Conservation (phyloP, 345 rosid species). For the Gossypium australe region DNA sequence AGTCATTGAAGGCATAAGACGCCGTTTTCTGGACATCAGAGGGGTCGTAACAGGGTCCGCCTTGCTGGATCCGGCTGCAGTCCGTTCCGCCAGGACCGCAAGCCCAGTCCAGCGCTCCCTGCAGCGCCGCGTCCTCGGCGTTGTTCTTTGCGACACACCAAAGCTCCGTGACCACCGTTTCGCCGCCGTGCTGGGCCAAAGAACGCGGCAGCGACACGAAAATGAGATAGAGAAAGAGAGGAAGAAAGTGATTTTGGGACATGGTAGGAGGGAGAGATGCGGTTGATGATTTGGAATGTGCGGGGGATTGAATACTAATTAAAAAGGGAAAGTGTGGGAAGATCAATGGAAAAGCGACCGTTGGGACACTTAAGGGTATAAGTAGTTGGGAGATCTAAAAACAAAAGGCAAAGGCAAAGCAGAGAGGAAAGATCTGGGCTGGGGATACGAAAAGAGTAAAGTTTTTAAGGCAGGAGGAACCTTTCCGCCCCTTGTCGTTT, state of each 20-base stretch:
- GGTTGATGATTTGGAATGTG: no score
- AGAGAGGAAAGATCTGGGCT: neutral
- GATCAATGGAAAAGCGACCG: neutral
- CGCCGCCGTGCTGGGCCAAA: slow-evolving; percentile 21
- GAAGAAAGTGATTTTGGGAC: slow-evolving; percentile 1
- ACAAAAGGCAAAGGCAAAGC: neutral
- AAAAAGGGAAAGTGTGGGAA: neutral
- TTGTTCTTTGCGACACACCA: slow-evolving; percentile 95
- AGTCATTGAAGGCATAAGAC: slow-evolving; percentile 74
- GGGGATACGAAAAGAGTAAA: neutral
- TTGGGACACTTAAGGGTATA: no score
- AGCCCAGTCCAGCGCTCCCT: slow-evolving; percentile 73
- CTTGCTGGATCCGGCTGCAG: slow-evolving; percentile 57
- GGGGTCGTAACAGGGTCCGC: slow-evolving; percentile 61
- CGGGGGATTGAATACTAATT: no score
- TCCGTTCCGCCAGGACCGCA: slow-evolving; percentile 66
- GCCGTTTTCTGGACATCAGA: slow-evolving; percentile 54
- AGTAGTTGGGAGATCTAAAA: neutral
- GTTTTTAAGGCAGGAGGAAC: neutral
- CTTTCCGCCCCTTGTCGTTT: neutral
- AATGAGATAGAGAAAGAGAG: slow-evolving; percentile 8
- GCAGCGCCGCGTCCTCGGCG: slow-evolving; percentile 64
- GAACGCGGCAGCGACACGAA: neutral
- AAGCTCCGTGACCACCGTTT: slow-evolving; percentile 38
- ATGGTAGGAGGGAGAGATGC: slow-evolving; percentile 4